Evolutionary conservation across 345 rosid genomes (phyloP).

Genomic region (Trapa incisa): DNA sequence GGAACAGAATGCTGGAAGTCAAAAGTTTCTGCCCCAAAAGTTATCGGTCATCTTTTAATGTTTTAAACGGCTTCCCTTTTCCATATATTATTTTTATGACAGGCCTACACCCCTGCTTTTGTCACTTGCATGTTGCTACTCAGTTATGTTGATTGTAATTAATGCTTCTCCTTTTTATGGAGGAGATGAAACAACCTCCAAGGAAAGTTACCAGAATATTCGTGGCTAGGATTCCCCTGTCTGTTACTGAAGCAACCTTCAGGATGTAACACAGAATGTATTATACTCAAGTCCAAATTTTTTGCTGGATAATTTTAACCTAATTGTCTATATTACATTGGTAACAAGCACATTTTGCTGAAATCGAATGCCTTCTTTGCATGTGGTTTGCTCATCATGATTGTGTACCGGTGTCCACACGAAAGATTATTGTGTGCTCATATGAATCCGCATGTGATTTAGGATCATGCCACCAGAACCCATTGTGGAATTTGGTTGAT

Average conservation of each 20-base stretch:
- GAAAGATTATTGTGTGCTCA: slow-evolving; percentile 1
- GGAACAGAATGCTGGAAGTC: slow-evolving; percentile 80
- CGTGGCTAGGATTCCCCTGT: slow-evolving; percentile 78
- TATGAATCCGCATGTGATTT: slow-evolving; percentile 10
- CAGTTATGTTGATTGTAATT: background rate
- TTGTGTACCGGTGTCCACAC: background rate
- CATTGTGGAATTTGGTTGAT: slow-evolving; percentile 96
- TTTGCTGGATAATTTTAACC: slow-evolving; percentile 2
- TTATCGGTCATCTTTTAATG: slow-evolving; percentile 35
- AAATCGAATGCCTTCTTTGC: too few species aligned
- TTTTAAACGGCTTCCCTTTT: background rate
- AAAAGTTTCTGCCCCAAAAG: slow-evolving; percentile 95
- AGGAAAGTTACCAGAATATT: slow-evolving; percentile 83
- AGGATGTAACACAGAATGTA: slow-evolving; percentile 42
- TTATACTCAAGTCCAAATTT: background rate
- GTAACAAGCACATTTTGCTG: slow-evolving; percentile 1
- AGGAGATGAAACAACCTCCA: slow-evolving; percentile 87
- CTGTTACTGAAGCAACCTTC: slow-evolving; percentile 71
- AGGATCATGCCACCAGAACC: slow-evolving; percentile 78
- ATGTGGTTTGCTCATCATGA: background rate
- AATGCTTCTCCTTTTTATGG: slow-evolving; percentile 33
- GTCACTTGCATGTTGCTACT: background rate
- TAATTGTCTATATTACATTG: background rate
- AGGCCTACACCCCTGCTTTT: background rate
- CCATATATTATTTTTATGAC: background rate